phyloP scores from a whole-genome alignment of 1,284 basidiomycete genomes.

The Ganoderma lucidum region DNA sequence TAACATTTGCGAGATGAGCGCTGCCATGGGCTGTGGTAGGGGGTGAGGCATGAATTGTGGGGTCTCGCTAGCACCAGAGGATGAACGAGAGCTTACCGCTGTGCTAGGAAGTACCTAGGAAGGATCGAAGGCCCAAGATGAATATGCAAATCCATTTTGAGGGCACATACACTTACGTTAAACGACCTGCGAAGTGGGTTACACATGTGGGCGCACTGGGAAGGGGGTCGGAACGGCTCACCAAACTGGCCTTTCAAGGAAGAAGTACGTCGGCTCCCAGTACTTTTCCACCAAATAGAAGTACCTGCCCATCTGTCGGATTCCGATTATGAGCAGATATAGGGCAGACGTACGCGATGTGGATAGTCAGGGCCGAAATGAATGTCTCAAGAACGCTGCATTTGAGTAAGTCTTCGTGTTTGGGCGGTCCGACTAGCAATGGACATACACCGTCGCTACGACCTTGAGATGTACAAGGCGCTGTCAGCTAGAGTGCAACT shows the following conservation, averaged over 20 bases:
- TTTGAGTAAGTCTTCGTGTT: not conserved
- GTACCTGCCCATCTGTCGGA: conserved; percentile 1
- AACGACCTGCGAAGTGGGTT: conserved; percentile 10
- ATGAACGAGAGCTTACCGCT: not conserved
- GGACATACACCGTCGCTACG: conserved; percentile 2
- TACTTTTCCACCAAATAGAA: conserved; percentile 19
- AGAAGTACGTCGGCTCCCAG: conserved; percentile 21
- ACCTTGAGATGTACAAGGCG: not conserved
- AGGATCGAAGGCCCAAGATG: not conserved
- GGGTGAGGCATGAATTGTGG: not conserved
- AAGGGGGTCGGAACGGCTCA: not conserved
- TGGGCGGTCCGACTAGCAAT: too few species aligned
- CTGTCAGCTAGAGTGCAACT: not conserved
- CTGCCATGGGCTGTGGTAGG: conserved; percentile 10
- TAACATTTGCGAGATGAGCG: conserved; percentile 14
- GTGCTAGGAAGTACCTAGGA: not conserved
- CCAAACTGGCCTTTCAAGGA: conserved; percentile 11
- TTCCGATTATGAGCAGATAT: not conserved
- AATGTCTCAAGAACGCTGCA: conserved; percentile 13
- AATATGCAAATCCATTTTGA: not conserved
- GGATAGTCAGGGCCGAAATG: conserved; percentile 10
- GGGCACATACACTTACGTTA: conserved; percentile 1
- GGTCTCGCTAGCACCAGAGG: not conserved
- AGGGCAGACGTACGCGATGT: conserved; percentile 13
- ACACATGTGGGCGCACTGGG: not conserved